Percentiles rank a stretch among this genome's conserved stretches.
These are phyloP conservation scores for Kazachstania africana DNA, from an alignment of 805 yeast species.

Conservation along the genomic window DNA sequence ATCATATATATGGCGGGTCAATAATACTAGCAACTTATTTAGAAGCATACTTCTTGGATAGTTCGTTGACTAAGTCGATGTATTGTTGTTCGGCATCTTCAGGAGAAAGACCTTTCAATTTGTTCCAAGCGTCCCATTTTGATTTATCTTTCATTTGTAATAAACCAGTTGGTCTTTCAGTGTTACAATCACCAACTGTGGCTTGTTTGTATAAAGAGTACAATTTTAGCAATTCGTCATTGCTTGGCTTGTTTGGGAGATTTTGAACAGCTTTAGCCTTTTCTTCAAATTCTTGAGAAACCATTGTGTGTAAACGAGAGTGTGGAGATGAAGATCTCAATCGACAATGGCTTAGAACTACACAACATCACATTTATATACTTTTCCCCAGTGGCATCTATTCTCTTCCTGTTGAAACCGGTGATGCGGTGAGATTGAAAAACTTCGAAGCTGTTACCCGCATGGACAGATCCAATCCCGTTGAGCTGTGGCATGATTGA, in stretches of 20 bases:
- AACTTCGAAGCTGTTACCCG: neutral
- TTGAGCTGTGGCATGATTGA: neutral
- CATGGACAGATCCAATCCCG: neutral
- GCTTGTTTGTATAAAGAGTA: conserved; percentile 96
- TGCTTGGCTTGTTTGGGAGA: conserved; percentile 66
- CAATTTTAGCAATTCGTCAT: conserved; percentile 75
- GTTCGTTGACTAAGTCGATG: conserved; percentile 55
- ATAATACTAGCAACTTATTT: no score
- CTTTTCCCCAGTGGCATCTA: neutral
- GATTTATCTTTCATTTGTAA: conserved; percentile 91
- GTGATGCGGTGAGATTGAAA: no score
- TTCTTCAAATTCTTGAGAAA: conserved; percentile 25
- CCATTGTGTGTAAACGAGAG: no score
- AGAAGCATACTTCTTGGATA: conserved; percentile 38
- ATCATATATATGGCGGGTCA: no score
- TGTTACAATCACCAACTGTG: conserved; percentile 76
- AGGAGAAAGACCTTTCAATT: conserved; percentile 70
- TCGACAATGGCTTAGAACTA: neutral
- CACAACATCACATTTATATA: no score
- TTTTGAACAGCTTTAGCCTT: conserved; percentile 72
- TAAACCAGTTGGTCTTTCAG: conserved; percentile 80
- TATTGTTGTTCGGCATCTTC: conserved; percentile 84
- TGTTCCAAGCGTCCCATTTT: conserved; percentile 97
- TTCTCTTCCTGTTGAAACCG: neutral
- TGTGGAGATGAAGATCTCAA: neutral